Conservation (phyloP, 768 basidiomycete genomes). For the Xerocomellus intermedius region DNA sequence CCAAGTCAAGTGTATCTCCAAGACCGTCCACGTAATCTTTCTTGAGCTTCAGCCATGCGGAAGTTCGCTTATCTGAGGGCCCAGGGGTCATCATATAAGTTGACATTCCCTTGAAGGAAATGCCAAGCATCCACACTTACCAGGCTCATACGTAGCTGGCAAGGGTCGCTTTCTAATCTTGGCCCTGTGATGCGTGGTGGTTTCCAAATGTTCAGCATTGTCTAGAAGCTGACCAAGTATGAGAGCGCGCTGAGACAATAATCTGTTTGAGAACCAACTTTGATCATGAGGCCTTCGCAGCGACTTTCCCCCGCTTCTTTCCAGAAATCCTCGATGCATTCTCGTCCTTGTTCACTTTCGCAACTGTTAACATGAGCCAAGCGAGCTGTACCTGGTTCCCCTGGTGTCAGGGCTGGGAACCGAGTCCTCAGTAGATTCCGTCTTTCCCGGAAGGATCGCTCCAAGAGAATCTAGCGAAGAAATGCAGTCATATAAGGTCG, state of each 20-base stretch:
- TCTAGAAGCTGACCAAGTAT: conserved; percentile 58
- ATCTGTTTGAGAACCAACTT: conserved; percentile 43
- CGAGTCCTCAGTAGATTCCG: conserved; percentile 58
- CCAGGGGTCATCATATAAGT: background rate
- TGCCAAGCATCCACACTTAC: conserved; percentile 31
- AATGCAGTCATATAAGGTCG: conserved; percentile 2
- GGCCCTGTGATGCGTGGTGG: conserved; percentile 33
- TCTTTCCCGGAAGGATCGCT: conserved; percentile 66
- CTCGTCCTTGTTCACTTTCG: conserved; percentile 60
- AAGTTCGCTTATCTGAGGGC: conserved; percentile 70
- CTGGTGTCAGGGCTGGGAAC: conserved; percentile 55
- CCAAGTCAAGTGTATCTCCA: conserved; percentile 72
- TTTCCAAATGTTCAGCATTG: conserved; percentile 41
- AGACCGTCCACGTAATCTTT: conserved; percentile 85
- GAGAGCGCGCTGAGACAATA: background rate
- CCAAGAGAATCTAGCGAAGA: conserved; percentile 57
- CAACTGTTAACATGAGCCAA: conserved; percentile 75
- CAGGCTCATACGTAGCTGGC: conserved; percentile 83
- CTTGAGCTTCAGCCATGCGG: conserved; percentile 89
- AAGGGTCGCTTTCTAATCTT: conserved; percentile 59
- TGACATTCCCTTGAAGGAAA: background rate
- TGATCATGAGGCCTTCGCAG: conserved; percentile 94
- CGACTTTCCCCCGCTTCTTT: conserved; percentile 68
- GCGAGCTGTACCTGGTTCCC: conserved; percentile 49
- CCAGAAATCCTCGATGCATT: conserved; percentile 75